Conservation (phyloP, 2,329 filamentous ascomycete genomes). For the Fusarium illudens region DNA sequence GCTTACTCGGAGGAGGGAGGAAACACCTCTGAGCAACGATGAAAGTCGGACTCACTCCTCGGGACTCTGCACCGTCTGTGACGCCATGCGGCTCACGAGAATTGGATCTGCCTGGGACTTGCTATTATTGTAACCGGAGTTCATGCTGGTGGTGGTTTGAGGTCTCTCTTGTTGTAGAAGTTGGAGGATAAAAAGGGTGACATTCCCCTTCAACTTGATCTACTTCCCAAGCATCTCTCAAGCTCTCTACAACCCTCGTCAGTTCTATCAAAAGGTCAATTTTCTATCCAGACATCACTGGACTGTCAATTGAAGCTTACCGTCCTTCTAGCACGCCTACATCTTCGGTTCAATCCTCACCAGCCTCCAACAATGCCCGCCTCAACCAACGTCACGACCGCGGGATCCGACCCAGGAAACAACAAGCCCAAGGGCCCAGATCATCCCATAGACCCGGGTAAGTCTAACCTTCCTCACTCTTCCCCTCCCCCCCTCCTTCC, state of each 20-base stretch:
- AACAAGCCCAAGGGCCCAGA: background rate
- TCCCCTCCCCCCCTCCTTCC: background rate
- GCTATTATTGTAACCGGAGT: background rate
- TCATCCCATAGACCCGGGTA: conserved; percentile 26
- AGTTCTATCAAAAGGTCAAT: background rate
- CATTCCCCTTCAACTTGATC: background rate
- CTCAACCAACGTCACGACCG: background rate
- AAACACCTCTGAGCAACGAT: conserved; percentile 25
- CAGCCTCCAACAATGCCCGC: conserved; percentile 16
- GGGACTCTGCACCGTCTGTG: conserved; percentile 14
- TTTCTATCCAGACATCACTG: background rate
- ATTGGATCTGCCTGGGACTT: background rate
- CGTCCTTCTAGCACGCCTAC: background rate
- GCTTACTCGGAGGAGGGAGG: conserved; percentile 21
- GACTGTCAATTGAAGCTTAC: background rate
- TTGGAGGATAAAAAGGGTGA: conserved; percentile 7
- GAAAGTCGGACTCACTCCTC: conserved; percentile 11
- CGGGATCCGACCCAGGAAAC: conserved; percentile 13
- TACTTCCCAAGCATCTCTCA: background rate
- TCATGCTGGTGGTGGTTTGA: background rate
- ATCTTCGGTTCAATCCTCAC: background rate
- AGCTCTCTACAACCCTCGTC: background rate
- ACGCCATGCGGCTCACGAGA: conserved; percentile 6
- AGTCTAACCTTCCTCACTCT: background rate
- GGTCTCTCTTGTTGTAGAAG: background rate